Conservation (phyloP, 2,329 filamentous ascomycete genomes). For the Neonectria punicea region DNA sequence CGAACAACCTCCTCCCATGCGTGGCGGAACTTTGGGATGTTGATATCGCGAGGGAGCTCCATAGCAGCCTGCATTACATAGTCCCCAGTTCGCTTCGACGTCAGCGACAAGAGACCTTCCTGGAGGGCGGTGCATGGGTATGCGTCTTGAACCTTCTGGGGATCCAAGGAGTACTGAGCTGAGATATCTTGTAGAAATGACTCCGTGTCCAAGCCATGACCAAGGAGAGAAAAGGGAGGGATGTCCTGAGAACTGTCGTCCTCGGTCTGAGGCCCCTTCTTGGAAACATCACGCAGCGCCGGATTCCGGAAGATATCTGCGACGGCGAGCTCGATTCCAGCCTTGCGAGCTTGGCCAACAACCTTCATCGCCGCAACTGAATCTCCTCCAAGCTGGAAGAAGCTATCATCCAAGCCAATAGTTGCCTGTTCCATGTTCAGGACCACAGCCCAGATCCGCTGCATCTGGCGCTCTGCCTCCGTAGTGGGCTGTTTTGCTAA, state of each 20-base stretch:
- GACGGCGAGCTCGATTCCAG: conserved; percentile 7
- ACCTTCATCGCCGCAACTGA: conserved; percentile 41
- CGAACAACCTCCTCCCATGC: conserved; percentile 28
- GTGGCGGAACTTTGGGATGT: conserved; percentile 9
- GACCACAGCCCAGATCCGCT: conserved; percentile 28
- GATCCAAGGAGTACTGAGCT: neutral
- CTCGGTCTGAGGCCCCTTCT: neutral
- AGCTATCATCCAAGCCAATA: conserved; percentile 46
- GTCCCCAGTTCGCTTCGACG: conserved; percentile 39
- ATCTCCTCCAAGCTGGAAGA: conserved; percentile 44
- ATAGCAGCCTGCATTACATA: conserved; percentile 33
- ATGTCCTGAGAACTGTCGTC: conserved; percentile 42
- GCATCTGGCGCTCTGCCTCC: neutral
- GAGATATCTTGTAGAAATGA: neutral
- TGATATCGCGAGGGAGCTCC: conserved; percentile 20
- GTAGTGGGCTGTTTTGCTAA: neutral
- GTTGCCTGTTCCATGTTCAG: conserved; percentile 17
- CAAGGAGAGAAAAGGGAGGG: conserved; percentile 46
- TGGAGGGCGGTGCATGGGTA: conserved; percentile 52
- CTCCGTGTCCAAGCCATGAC: neutral
- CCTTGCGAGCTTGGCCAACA: conserved; percentile 25
- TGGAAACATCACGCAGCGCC: neutral
- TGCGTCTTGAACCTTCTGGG: conserved; percentile 41
- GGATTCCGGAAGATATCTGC: conserved; percentile 22
- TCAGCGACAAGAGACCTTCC: conserved; percentile 46